Evolutionary conservation across 2,329 filamentous ascomycete genomes (phyloP).

Genomic region (Beauveria sp.): DNA sequence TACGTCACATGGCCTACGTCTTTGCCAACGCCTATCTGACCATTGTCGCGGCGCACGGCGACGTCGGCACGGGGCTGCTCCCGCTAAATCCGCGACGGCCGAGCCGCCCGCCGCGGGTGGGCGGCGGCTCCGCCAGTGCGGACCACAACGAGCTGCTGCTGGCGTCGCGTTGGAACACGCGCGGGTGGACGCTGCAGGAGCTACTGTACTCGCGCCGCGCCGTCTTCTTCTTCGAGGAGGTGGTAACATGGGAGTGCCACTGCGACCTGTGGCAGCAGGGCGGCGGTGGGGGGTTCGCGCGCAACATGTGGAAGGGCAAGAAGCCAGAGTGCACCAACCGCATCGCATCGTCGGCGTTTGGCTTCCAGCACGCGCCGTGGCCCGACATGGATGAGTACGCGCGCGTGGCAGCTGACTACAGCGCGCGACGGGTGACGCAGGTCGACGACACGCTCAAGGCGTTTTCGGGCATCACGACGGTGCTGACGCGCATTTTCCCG

Average conservation of each 20-base stretch:
- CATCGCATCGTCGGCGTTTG: conserved; percentile 27
- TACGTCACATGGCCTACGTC: conserved; percentile 37
- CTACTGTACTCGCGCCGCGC: conserved; percentile 34
- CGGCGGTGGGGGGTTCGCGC: not conserved
- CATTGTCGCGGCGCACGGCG: conserved; percentile 35
- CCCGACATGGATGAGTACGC: conserved; percentile 39
- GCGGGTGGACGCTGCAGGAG: conserved; percentile 39
- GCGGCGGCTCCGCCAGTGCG: conserved; percentile 12
- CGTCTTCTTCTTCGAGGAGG: conserved; percentile 36
- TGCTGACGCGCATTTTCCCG: conserved; percentile 33
- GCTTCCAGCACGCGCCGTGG: conserved; percentile 34
- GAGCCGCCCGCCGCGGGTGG: conserved; percentile 18
- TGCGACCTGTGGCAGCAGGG: conserved; percentile 35
- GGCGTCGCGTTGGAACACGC: conserved; percentile 30
- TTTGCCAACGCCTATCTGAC: conserved; percentile 38
- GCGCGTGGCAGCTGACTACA: conserved; percentile 37
- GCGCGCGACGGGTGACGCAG: conserved; percentile 29
- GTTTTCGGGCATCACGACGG: conserved; percentile 34
- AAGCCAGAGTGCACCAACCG: conserved; percentile 25
- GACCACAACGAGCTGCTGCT: conserved; percentile 32
- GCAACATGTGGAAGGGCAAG: conserved; percentile 16
- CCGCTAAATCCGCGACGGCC: conserved; percentile 29
- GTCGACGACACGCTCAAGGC: conserved; percentile 36
- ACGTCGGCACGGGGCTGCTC: conserved; percentile 30
- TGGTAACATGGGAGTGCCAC: conserved; percentile 38